Base-by-base conservation (phyloP, 129 eudicot species). In the Flaveria brownii region DNA sequence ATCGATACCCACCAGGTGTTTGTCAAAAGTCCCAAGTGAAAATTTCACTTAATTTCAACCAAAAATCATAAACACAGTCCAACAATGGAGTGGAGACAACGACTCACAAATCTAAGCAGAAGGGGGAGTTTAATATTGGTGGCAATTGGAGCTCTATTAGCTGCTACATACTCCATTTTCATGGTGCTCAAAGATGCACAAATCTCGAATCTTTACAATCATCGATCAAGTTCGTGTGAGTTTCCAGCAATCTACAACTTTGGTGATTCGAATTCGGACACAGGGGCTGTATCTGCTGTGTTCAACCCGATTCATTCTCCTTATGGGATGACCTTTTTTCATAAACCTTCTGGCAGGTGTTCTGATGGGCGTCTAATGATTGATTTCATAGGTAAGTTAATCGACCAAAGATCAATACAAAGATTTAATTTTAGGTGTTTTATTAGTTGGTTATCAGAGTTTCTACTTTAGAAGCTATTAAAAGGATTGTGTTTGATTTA, bases 261-360 rank as follows among this genome's bases (percentile, higher is more conserved):
- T 57, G 91, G 91, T 10, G 91, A 87, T 55, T 87, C 91, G 2
- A 85, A 85, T 82, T 87, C 91, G 2, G 91, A 87, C 59, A 84
- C 86, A 1, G 91, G 91, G 14, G 65, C 76, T 78, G 83, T 72
- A 0, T 87, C 88, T 8, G 88, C 91, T 30, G 82, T 75, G 6
- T 87, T 84, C 72, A 79, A 64, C 22, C 82, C 60, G 2, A 15
- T 73, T 70, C 67, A 28, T 71, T 26, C 46, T 45, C 88, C 92
- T 16, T 46, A 80, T 59, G 92, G 92, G 22, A 65, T 49, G 71
- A 80, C 92, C 20, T 87, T 68, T 72, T 87, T 87, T 62, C 82
- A 85, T 10, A 85, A 68, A 80, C 85, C 88, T 25, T 80, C 88
- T 49, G 91, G 87, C 28, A 81, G 91, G 83, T 70, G 47, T 16